Evolutionary conservation across 2,329 filamentous ascomycete genomes (phyloP), one percentile per base, ranked within the genome.

Genomic region (Aspergillus ibericus): DNA sequence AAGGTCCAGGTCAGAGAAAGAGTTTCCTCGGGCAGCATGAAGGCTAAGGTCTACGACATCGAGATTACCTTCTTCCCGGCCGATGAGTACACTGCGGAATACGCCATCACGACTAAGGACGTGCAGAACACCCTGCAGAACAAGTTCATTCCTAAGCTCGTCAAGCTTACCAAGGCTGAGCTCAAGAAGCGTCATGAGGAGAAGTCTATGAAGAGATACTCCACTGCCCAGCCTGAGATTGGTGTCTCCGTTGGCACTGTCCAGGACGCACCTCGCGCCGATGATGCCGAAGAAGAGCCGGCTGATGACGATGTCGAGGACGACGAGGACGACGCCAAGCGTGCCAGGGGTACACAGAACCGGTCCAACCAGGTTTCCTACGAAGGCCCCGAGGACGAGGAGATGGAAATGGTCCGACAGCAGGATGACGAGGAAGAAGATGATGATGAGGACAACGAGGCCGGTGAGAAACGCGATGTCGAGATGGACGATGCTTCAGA

Each of bases 321-420:
- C 46, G 93, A 95, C 55, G 88, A 87, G 57, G 91, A 96, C 70
- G 91, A 85, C 59, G 84, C 85, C 56, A 83, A 82, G 60, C 80
- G 85, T 54, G 80, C 80, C 85, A 51, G 93, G 87, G 69, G 73
- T 44, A 66, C 61, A 22, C 85, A 87, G 47, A 95, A 96, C 72
- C 88, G 90, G 40, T 81, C 84, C 53, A 90, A 96, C 75, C 90
- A 89, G 29, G 88, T 93, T 2, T 95, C 92, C 13, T 98, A 97
- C 66, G 93, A 92, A 38, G 91, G 88, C 34, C 96, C 96, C 48
- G 95, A 98, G 70, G 93, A 96, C 5, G 93, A 93, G 4, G 95
- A 98, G 70, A 85, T 96, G 68, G 86, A 91, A 65, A 87, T 84
- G 35, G 86, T 96, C 55, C 87, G 89, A 67, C 80, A 81, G 53